Percentiles rank a stretch among this genome's conserved stretches.
Conservation (phyloP, 805 yeast genomes). For the Zygoascus tannicola region DNA sequence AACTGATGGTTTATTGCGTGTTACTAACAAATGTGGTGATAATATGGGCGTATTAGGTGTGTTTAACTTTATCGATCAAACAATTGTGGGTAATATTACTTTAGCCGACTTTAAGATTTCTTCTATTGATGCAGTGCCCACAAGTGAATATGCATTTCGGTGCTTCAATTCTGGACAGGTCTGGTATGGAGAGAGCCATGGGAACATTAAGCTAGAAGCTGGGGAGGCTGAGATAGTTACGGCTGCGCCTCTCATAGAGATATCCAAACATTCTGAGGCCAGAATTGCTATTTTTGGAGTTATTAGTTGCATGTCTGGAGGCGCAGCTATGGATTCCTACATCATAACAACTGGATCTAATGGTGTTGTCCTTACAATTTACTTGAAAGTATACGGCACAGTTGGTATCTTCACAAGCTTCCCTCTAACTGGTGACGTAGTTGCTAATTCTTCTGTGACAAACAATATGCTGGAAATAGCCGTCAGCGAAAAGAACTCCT, state of each 20-base stretch:
- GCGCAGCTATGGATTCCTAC: conserved; percentile 9
- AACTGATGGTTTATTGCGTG: conserved; percentile 7
- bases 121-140: neutral
- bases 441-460: neutral
- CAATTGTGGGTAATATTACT: neutral
- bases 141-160: conserved; percentile 3
- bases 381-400: conserved; percentile 11
- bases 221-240: conserved; percentile 16
- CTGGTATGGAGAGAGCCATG: conserved; percentile 3
- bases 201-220: conserved; percentile 6
- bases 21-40: conserved; percentile 5
- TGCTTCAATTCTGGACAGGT: conserved; percentile 9
- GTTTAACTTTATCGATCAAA: conserved; percentile 8
- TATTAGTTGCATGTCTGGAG: conserved; percentile 13
- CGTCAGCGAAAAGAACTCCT: neutral
- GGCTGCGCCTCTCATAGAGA: conserved; percentile 8
- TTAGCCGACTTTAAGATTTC: conserved; percentile 2
- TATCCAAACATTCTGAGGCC: neutral
- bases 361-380: conserved; percentile 1
- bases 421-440: neutral
- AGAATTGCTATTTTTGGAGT: conserved; percentile 12
- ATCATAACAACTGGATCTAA: neutral
- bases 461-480: conserved; percentile 1
- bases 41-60: conserved; percentile 4
- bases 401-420: conserved; percentile 8